Base-by-base conservation (phyloP, 1,284 basidiomycete species). In the Bjerkandera adusta region DNA sequence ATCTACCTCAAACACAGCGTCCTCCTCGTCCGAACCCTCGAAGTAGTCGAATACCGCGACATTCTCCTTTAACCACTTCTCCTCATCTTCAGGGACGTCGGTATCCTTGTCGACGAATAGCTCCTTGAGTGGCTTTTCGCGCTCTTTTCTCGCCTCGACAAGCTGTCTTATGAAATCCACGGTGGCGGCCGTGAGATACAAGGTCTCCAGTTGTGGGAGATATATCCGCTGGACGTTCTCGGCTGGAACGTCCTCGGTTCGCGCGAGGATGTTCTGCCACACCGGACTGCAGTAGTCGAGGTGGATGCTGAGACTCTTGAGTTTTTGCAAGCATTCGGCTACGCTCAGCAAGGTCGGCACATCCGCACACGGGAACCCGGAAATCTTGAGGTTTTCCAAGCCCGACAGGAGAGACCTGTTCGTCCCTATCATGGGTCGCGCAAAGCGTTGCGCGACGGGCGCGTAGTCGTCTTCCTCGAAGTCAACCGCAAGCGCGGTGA, bases 391-490 rank as follows among this genome's bases (percentile, higher is more conserved):
- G 40, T 63, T 61, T 40, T 75, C 66, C 24, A 83, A 57, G 2
- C 65, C 65, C 16, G 61, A 60, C 21, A 83, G 66, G 29, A 82
- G 49, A 3, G 71, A 70, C 38, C 65, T 64, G 33, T 64, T 65
- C 33, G 62, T 57, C 3, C 63, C 64, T 1, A 64, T 63, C 38
- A 62, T 53, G 0, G 68, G 69, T 2, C 48, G 56, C 16, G 67
- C 60, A 21, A 84, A 67, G 35, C 68, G 64, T 18, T 55, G 53
- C 13, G 73, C 67, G 38, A 85, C 67, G 1, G 68, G 62, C 3
- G 68, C 69, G 53, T 70, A 82, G 47, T 82, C 78, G 20, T 64
- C 68, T 3, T 64, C 57, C 37, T 78, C 73, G 43, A 77, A 75
- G 52, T 82, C 73, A n/a, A 85, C 66, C 2, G 65, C 54, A 13